These are phyloP conservation scores for Colletotrichum godetiae DNA, from an alignment of 2,329 filamentous ascomycete genomes.

Conservation along the genomic window DNA sequence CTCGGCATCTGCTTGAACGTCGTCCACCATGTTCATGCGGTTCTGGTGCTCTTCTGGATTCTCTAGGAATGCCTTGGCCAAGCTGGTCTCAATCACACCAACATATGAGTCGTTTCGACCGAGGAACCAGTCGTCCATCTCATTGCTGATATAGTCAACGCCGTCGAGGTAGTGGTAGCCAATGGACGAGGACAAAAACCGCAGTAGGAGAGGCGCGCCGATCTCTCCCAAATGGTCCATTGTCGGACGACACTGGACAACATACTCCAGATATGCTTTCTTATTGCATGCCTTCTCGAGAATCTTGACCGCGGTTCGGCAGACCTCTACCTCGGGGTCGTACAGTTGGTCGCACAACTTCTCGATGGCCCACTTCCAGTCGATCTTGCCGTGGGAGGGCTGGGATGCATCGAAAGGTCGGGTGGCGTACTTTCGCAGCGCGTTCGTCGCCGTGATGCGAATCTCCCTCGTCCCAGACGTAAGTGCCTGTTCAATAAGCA, in stretches of 20 bases:
- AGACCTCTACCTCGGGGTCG: conserved; percentile 96
- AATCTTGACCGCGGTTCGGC: conserved; percentile 95
- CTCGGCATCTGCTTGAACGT: conserved; percentile 66
- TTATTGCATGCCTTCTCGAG: conserved; percentile 97
- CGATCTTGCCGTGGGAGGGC: conserved; percentile 50
- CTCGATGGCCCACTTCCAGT: conserved; percentile 96
- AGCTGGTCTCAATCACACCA: conserved; percentile 91
- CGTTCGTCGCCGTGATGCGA: conserved; percentile 88
- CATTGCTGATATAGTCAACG: conserved; percentile 97
- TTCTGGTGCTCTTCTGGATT: conserved; percentile 68
- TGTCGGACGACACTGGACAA: conserved; percentile 94
- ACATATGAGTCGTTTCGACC: conserved; percentile 98
- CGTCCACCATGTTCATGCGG: conserved; percentile 69
- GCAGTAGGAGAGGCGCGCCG: conserved; percentile 88
- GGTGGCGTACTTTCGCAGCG: conserved; percentile 87
- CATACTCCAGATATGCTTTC: conserved; percentile 90
- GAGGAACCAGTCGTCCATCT: conserved; percentile 99
- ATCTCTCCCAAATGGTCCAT: conserved; percentile 97
- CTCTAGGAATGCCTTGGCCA: conserved; percentile 85
- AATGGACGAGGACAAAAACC: conserved; percentile 95
- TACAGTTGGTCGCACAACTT: conserved; percentile 98
- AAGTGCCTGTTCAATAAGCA: conserved; percentile 92
- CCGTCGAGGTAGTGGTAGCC: conserved; percentile 98
- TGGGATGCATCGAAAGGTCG: conserved; percentile 53
- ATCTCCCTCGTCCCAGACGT: conserved; percentile 93